Evolutionary conservation across 2,329 filamentous ascomycete species (phyloP).

Genomic region (Nemania sp.): DNA sequence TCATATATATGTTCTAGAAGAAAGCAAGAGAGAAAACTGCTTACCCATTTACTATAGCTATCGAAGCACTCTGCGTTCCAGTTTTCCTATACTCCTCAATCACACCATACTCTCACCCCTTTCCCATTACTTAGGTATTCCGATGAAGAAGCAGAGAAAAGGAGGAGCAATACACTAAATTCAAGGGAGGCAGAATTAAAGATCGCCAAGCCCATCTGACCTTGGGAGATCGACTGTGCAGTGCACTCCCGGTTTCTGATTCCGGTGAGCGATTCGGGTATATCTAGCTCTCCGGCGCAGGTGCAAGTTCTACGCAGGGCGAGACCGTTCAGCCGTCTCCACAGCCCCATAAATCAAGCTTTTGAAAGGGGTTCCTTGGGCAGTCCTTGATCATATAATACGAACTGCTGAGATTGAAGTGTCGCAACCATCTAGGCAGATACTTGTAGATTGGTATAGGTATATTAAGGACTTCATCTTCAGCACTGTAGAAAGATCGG

Average conservation of each 20-base stretch:
- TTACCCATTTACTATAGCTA: too few relatives aligned
- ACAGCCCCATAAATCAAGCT: slow-evolving; percentile 38
- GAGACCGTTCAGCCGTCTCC: slow-evolving; percentile 33
- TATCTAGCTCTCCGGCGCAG: slow-evolving; percentile 3
- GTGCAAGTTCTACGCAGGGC: slow-evolving; percentile 27
- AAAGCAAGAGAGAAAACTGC: too few relatives aligned
- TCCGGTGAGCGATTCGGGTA: slow-evolving; percentile 15
- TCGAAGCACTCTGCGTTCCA: too few relatives aligned
- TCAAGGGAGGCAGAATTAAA: not conserved
- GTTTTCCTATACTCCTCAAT: not conserved
- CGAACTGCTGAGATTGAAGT: slow-evolving; percentile 3
- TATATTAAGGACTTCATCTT: too few relatives aligned
- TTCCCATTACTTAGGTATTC: not conserved
- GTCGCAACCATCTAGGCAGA: not conserved
- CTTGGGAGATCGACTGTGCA: not conserved
- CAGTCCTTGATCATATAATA: slow-evolving; percentile 1
- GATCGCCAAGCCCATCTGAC: not conserved
- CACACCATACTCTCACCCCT: too few relatives aligned
- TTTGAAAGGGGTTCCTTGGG: slow-evolving; percentile 26
- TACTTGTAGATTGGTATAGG: too few relatives aligned
- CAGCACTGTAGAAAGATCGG: too few relatives aligned
- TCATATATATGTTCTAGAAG: too few relatives aligned
- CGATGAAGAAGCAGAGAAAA: not conserved
- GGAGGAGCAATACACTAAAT: not conserved
- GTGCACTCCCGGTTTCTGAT: not conserved